phyloP scores from a whole-genome alignment of 345 rosid species.

The Punica granatum region DNA sequence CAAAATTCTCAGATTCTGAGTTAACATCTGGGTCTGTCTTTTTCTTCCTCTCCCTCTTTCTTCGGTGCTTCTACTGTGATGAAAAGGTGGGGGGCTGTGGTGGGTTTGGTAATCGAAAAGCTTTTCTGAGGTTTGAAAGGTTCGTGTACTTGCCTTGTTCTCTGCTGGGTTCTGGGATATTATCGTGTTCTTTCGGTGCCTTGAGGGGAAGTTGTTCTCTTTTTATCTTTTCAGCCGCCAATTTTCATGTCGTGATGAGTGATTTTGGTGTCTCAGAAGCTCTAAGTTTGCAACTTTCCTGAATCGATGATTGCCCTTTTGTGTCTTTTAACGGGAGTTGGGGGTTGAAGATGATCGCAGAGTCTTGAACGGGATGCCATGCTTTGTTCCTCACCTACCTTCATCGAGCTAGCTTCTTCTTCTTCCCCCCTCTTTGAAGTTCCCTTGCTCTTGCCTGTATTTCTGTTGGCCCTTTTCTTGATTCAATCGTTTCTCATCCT shows the following conservation, averaged over 20 bases:
- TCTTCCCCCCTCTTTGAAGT: not conserved
- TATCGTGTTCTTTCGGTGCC: not conserved
- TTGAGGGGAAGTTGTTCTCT: not conserved
- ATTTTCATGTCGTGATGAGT: not conserved
- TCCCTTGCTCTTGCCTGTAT: not conserved
- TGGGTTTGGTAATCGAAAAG: not conserved
- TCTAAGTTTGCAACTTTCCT: not conserved
- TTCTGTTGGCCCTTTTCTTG: not conserved
- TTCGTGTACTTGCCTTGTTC: not conserved
- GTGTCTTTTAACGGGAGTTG: not conserved
- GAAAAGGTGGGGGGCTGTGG: not conserved
- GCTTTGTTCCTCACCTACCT: conserved; percentile 10
- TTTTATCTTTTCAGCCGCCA: not conserved
- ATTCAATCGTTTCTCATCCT: not conserved
- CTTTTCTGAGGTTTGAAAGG: not conserved
- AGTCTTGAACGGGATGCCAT: conserved; percentile 11
- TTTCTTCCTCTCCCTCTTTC: not conserved
- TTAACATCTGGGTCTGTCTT: too few species aligned
- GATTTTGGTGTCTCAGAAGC: not conserved
- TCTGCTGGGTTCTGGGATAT: not conserved
- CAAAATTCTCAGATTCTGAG: too few species aligned
- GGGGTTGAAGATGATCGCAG: conserved; percentile 7
- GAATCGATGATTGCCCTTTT: not conserved
- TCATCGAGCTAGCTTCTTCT: not conserved
- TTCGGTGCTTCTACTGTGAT: not conserved